A percentile compares a stretch with the other conserved stretches of the same genome.
Evolutionary conservation across 2,329 filamentous ascomycete genomes (phyloP).

Genomic region (Apiospora pterosperma): DNA sequence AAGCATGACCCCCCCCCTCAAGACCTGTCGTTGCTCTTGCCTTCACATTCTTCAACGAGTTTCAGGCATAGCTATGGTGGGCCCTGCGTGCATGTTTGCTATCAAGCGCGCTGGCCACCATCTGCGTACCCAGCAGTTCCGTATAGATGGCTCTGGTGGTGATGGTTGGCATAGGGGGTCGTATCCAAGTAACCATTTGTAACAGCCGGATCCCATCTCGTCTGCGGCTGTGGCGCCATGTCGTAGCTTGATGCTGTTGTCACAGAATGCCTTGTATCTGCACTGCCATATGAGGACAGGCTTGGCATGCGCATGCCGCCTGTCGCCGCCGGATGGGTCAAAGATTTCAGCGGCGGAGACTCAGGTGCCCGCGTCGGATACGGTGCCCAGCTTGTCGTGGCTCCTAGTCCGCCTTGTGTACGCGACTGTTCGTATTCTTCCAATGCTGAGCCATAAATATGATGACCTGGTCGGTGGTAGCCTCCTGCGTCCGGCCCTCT

Average conservation of each 20-base stretch:
- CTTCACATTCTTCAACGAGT: not conserved
- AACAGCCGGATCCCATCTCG: slow-evolving; percentile 23
- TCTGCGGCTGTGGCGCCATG: slow-evolving; percentile 26
- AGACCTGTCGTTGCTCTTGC: not conserved
- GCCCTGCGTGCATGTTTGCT: not conserved
- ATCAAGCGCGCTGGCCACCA: slow-evolving; percentile 38
- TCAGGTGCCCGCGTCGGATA: slow-evolving; percentile 37
- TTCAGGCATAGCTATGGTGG: not conserved
- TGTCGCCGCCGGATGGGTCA: slow-evolving; percentile 30
- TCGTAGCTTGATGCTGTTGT: slow-evolving; percentile 32
- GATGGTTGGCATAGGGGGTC: slow-evolving; percentile 24
- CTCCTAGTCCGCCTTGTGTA: not conserved
- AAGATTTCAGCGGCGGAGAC: slow-evolving; percentile 35
- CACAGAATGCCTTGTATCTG: slow-evolving; percentile 29
- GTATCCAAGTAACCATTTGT: slow-evolving; percentile 25
- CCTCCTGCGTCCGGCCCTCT: slow-evolving; percentile 32
- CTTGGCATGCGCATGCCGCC: slow-evolving; percentile 32
- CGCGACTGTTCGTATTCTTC: slow-evolving; percentile 3
- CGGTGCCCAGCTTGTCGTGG: slow-evolving; percentile 43
- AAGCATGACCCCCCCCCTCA: not conserved
- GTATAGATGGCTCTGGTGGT: slow-evolving; percentile 39
- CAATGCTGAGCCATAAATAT: slow-evolving; percentile 45
- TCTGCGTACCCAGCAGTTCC: slow-evolving; percentile 38
- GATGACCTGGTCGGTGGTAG: slow-evolving; percentile 25
- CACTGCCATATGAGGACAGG: slow-evolving; percentile 34